Base-by-base conservation (phyloP, 75 land plant species). In the Ceratopteris richardii region DNA sequence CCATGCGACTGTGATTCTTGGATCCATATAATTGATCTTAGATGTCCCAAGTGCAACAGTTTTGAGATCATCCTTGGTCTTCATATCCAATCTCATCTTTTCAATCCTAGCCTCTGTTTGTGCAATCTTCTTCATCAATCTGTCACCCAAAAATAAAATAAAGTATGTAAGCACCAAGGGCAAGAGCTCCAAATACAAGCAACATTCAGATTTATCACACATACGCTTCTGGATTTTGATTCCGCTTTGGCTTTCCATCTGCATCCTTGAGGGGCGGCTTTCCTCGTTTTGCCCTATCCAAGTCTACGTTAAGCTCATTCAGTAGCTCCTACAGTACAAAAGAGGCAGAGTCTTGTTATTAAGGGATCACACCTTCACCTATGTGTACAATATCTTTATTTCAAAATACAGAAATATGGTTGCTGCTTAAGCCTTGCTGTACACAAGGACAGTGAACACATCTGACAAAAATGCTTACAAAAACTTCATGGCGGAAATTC, bases 1-100 rank as follows among this genome's bases (percentile, higher is more conserved):
- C 99, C 99, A 95, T 48, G 99, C 99, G 53, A 95, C 99, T 33
- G 99, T 67, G 33, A 95, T 95, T 44, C 99, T 73, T 36, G 99
- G 99, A 68, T 95, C 99, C 79, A 86, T 81, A 64, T 95, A 95
- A 58, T 95, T 95, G 63, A 95, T 83, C 71, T 90, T 95, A 27
- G 99, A 95, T 21, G 99, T 95, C 46, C 99, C 99, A 58, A 95
- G 63, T 5, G 99, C 99, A 16, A 95, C 96, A 26, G 87, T 84
- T 60, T 95, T 95, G 16, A 86, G 62, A 72, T 95, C 91, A 65
- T 95, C 99, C 67, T 90, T 95, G 36, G 73, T 76, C 41, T 68
- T 56, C 77, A 67, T 90, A 52, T 90, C 85, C 27, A 69, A 57
- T 31, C 82, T 82, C 80, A 95, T 75, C 56, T 86, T 95, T 43